Conservation (phyloP, 129 eudicot genomes). For the Chrysanthemum makinoi region DNA sequence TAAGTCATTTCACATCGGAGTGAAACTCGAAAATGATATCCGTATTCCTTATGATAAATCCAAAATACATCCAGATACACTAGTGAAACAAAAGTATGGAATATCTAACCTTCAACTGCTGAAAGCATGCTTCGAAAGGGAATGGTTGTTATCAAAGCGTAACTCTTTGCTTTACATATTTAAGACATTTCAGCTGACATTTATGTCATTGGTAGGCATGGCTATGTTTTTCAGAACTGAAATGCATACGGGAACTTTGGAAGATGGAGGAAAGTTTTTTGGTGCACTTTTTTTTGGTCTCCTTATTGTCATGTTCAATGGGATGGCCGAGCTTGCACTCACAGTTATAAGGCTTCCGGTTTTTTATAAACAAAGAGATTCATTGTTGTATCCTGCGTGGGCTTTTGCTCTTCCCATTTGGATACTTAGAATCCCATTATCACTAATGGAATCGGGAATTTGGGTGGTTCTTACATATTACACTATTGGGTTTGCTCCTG, state of each 20-base stretch:
- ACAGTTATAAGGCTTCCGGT: constrained; percentile 38
- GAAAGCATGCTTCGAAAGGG: constrained; percentile 32
- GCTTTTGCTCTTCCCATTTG: constrained; percentile 41
- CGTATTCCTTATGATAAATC: constrained; percentile 29
- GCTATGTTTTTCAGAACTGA: constrained; percentile 43
- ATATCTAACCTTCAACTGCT: constrained; percentile 27
- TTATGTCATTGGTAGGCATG: constrained; percentile 36
- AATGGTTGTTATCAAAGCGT: constrained; percentile 39
- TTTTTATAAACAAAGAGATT: constrained; percentile 38
- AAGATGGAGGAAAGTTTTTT: constrained; percentile 38
- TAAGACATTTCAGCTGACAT: constrained; percentile 37
- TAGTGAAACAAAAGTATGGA: constrained; percentile 29
- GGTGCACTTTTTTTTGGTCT: constrained; percentile 38
- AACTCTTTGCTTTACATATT: constrained; percentile 34
- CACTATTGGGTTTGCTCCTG: constrained; percentile 35
- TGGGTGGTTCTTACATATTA: constrained; percentile 42
- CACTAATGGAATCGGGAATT: constrained; percentile 36
- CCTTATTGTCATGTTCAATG: constrained; percentile 36
- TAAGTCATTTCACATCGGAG: constrained; percentile 34
- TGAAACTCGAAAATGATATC: constrained; percentile 25
- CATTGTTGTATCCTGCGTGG: constrained; percentile 35
- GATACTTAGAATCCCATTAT: constrained; percentile 33
- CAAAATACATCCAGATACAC: constrained; percentile 18
- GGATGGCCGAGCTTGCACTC: constrained; percentile 38
- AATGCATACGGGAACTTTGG: constrained; percentile 37